Evolutionary conservation across 108 stramenopile species (phyloP), one percentile per base, ranked within the genome.

Genomic region (Nitzschia sp.): DNA sequence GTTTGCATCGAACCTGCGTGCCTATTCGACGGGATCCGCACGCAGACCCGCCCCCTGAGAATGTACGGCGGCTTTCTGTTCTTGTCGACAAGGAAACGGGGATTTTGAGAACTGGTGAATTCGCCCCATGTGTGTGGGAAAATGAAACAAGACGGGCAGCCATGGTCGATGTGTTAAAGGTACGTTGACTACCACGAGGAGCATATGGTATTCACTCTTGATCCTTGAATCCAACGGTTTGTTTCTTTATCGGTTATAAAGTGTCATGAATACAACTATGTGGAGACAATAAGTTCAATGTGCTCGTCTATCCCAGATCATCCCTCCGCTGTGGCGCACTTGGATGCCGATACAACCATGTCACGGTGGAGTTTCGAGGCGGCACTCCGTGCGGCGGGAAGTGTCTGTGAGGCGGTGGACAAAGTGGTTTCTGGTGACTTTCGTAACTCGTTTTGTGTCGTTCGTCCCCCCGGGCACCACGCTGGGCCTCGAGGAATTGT

Each of bases 381-480:
- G 17, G 95, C 95, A 1, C 32, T 95, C 25, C 72, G 92, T 36
- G 95, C 95, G 34, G 92, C 92, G n/a, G 95, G 95, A 9, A 87
- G 87, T 75, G 90, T 95, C 0, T 93, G 91, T 51, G 87, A 95
- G 69, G 92, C 95, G 21, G 90, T 95, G 23, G 95, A 95, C 58
- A 83, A 79, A 61, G 89, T 95, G 36, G 76, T 95, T 64, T 72
- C 88, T 0, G 91, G 90, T 13, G 91, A 96, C 58, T 68, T 66
- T 64, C 81, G 91, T 36, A 92, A 92, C 77, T 87, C 93, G 13
- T 99, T 99, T 73, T 98, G 97, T 62, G 94, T 93, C 2, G 85
- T 99, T 49, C 91, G 99, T 29, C 99, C 99, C 23, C 99, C 99
- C 1, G 99, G 99, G 33, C 99, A 99, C 75, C 99, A 99, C 82